phyloP scores from a whole-genome alignment of 208 protist species.

The Balamuthia mandrillaris region DNA sequence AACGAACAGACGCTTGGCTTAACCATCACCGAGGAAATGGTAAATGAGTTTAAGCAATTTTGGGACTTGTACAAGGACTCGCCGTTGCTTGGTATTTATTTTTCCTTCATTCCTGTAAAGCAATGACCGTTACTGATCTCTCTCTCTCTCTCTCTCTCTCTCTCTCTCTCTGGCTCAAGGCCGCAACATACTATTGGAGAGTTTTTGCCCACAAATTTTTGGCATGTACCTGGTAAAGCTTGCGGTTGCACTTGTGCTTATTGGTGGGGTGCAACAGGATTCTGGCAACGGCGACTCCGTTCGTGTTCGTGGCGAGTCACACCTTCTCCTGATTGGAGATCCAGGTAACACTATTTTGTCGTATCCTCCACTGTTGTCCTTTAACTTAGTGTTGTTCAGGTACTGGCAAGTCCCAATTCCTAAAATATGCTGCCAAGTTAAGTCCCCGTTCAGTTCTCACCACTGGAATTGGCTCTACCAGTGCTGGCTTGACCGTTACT shows the following conservation, averaged over 20 bases:
- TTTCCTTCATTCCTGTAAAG: background rate
- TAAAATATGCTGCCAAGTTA: slow-evolving; percentile 57
- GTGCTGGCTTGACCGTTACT: slow-evolving; percentile 70
- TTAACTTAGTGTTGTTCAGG: slow-evolving; percentile 53
- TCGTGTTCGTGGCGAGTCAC: slow-evolving; percentile 98
- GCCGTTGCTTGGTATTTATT: slow-evolving; percentile 49
- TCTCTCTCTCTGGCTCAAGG: background rate
- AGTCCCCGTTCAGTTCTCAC: slow-evolving; percentile 53
- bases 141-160: too few relatives aligned
- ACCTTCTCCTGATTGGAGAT: slow-evolving; percentile 98
- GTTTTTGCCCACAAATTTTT: slow-evolving; percentile 72
- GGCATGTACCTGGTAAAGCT: slow-evolving; percentile 79
- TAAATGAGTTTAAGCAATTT: slow-evolving; percentile 61
- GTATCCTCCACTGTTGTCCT: background rate
- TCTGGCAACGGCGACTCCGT: slow-evolving; percentile 22
- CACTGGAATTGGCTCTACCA: slow-evolving; percentile 74
- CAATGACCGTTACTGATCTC: background rate
- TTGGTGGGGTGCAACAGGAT: slow-evolving; percentile 78
- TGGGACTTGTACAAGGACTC: slow-evolving; percentile 62
- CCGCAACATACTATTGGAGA: slow-evolving; percentile 69
- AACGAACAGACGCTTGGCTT: slow-evolving; percentile 66
- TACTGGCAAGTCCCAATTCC: slow-evolving; percentile 85
- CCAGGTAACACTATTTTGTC: slow-evolving; percentile 80
- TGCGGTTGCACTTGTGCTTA: slow-evolving; percentile 66
- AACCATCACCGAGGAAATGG: slow-evolving; percentile 63